A percentile compares a stretch with the other conserved stretches of the same genome.
Conservation (phyloP, 768 basidiomycete genomes). For the Coprinellus micaceus region DNA sequence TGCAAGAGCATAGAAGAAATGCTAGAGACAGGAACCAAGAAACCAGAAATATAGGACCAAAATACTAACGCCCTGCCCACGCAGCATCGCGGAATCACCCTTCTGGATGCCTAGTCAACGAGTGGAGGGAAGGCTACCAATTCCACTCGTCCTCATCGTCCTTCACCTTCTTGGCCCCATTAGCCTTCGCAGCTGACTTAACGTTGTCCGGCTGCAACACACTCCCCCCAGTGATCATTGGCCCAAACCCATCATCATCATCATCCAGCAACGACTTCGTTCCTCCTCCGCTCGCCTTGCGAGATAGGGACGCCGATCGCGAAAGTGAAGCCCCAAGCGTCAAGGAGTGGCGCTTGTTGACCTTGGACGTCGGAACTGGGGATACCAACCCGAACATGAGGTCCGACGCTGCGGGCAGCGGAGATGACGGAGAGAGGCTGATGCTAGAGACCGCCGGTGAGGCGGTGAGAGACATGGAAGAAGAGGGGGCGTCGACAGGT, state of each 20-base stretch:
- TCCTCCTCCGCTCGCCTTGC: conserved; percentile 14
- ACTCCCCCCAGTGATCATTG: conserved; percentile 10
- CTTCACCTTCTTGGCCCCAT: conserved; percentile 5
- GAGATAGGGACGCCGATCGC: conserved; percentile 13
- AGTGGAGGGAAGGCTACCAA: too few species aligned
- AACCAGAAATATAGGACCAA: too few species aligned
- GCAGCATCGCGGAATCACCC: too few species aligned
- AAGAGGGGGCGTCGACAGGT: conserved; percentile 11
- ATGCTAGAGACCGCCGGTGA: not conserved
- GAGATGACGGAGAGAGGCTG: not conserved
- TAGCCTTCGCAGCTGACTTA: conserved; percentile 7
- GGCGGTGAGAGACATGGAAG: conserved; percentile 10
- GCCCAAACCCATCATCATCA: conserved; percentile 21
- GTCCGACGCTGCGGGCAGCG: not conserved
- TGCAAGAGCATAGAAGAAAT: too few species aligned
- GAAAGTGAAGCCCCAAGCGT: not conserved
- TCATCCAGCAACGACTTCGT: conserved; percentile 16
- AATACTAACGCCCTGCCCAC: too few species aligned
- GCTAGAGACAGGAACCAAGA: too few species aligned
- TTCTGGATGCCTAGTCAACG: too few species aligned
- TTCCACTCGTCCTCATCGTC: conserved; percentile 60
- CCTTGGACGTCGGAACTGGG: not conserved
- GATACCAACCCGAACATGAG: not conserved
- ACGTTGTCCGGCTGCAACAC: conserved; percentile 10
- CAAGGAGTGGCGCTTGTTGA: not conserved